These are phyloP conservation scores for Ganoderma leucocontextum DNA, from an alignment of 1,284 basidiomycete genomes.

Conservation along the genomic window DNA sequence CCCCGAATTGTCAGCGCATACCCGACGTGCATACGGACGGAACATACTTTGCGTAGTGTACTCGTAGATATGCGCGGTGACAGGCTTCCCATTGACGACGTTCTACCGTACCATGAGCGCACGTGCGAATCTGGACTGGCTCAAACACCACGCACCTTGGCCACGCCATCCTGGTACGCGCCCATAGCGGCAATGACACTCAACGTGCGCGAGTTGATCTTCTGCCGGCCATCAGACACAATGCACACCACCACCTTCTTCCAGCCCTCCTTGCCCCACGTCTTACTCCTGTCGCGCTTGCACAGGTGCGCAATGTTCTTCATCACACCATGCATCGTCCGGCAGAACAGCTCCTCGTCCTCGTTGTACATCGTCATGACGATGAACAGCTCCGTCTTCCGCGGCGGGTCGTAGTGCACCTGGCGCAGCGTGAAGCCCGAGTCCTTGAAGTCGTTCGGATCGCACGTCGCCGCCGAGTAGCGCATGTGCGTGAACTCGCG, in stretches of 20 bases:
- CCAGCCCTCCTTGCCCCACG: conserved; percentile 97
- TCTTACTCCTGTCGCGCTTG: conserved; percentile 85
- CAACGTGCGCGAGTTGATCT: conserved; percentile 88
- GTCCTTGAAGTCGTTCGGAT: conserved; percentile 88
- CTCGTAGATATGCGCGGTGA: conserved; percentile 95
- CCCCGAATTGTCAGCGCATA: conserved; percentile 22
- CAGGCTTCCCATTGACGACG: conserved; percentile 85
- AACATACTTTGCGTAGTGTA: conserved; percentile 87
- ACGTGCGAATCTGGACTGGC: not conserved
- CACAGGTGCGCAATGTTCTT: conserved; percentile 88
- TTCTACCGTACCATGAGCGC: conserved; percentile 54
- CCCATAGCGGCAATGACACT: conserved; percentile 90
- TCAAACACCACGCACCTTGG: conserved; percentile 62
- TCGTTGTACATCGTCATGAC: conserved; percentile 87
- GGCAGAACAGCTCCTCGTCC: conserved; percentile 79
- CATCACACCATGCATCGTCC: conserved; percentile 94
- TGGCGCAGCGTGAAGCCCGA: conserved; percentile 86
- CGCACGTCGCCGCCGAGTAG: conserved; percentile 92
- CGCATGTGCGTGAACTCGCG: conserved; percentile 96
- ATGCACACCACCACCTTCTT: conserved; percentile 84
- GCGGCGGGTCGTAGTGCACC: conserved; percentile 82
- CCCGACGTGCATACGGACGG: conserved; percentile 13
- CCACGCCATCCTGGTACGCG: conserved; percentile 86
- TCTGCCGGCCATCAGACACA: conserved; percentile 81
- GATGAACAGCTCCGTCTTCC: conserved; percentile 86